Percentiles rank a stretch among this genome's conserved stretches.
phyloP scores from a whole-genome alignment of 1,284 basidiomycete genomes.

The Schizophyllum commune region DNA sequence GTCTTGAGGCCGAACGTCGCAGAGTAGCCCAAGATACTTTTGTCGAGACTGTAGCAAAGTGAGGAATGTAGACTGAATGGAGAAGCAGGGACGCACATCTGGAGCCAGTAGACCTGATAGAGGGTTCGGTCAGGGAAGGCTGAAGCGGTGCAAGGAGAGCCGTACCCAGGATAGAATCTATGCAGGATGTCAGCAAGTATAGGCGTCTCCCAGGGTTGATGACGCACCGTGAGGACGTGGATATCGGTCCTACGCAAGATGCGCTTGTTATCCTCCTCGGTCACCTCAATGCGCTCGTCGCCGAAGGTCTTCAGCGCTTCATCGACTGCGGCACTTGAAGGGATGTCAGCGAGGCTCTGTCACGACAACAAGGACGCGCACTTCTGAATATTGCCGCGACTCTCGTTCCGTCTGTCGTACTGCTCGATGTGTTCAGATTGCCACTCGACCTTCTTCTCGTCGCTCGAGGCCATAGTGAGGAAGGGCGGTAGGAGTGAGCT shows the following conservation, averaged over 20 bases:
- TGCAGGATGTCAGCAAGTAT: background rate
- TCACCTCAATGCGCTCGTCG: constrained; percentile 8
- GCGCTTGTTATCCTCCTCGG: constrained; percentile 9
- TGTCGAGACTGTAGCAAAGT: constrained; percentile 7
- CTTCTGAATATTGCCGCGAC: background rate
- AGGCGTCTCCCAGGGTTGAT: background rate
- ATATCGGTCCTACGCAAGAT: constrained; percentile 11
- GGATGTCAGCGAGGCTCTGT: background rate
- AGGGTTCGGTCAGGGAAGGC: background rate
- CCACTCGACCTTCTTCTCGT: background rate
- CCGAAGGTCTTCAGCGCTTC: background rate
- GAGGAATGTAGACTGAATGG: background rate
- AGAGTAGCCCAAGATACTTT: constrained; percentile 9
- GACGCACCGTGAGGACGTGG: constrained; percentile 6
- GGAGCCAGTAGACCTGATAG: constrained; percentile 9
- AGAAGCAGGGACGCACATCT: constrained; percentile 7
- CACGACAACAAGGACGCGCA: background rate
- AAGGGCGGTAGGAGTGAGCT: background rate
- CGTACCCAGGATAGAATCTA: background rate
- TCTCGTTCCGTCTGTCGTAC: background rate
- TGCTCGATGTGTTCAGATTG: background rate
- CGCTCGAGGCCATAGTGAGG: background rate
- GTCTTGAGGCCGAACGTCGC: constrained; percentile 9
- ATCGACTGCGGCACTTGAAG: background rate
- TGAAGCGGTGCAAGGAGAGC: background rate